Conservation (phyloP, 306 rosid genomes). For the Vicia faba region DNA sequence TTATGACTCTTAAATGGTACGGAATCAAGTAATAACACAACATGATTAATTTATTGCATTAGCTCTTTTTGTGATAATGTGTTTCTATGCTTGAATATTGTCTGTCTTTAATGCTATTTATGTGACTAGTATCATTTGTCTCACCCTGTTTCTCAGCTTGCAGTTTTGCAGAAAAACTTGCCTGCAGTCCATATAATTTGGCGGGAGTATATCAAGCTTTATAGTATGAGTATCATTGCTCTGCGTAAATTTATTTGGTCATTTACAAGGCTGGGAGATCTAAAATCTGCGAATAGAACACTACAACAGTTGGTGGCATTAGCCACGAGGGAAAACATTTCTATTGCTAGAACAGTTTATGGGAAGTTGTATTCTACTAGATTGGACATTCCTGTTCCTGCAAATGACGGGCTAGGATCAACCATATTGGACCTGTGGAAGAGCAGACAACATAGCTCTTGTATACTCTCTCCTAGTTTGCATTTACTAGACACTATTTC, state of each 20-base stretch:
- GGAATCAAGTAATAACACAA: conserved; percentile 16
- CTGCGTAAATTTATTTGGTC: conserved; percentile 61
- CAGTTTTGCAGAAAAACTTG: conserved; percentile 75
- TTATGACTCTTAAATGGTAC: conserved; percentile 24
- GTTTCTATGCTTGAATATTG: conserved; percentile 15
- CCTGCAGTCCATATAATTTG: conserved; percentile 70
- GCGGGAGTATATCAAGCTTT: conserved; percentile 60
- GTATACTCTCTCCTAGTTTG: too few relatives aligned
- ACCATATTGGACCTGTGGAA: too few relatives aligned
- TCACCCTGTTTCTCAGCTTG: conserved; percentile 66
- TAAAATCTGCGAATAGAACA: conserved; percentile 50
- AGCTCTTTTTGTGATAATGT: conserved; percentile 3
- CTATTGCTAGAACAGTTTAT: conserved; percentile 35
- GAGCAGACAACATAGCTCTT: too few relatives aligned
- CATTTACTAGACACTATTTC: too few relatives aligned
- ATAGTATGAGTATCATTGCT: conserved; percentile 53
- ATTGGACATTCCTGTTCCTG: conserved; percentile 78
- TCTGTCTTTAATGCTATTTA: not conserved
- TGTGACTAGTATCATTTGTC: conserved; percentile 28
- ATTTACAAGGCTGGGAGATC: conserved; percentile 55
- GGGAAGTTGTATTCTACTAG: conserved; percentile 55
- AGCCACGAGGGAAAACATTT: conserved; percentile 45
- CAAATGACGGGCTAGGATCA: conserved; percentile 43
- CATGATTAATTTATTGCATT: conserved; percentile 19
- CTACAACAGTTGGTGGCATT: conserved; percentile 73